Evolutionary conservation across 2,329 filamentous ascomycete species (phyloP).

Genomic region (Alternaria dauci): DNA sequence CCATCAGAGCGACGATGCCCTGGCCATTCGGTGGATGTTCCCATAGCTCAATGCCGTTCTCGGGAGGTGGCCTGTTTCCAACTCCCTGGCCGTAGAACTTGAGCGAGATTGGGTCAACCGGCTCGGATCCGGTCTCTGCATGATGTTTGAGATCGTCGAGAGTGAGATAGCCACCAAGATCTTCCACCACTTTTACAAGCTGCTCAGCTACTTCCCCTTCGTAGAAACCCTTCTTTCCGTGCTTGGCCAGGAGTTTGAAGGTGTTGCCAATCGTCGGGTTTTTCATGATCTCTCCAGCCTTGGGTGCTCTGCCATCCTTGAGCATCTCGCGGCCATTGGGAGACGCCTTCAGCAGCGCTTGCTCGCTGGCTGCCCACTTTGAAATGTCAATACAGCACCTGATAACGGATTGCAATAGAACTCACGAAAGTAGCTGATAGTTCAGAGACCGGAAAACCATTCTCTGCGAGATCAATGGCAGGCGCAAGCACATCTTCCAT

Average conservation of each 20-base stretch:
- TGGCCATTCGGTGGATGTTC: constrained; percentile 97
- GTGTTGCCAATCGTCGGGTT: constrained; percentile 83
- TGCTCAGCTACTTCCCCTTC: constrained; percentile 81
- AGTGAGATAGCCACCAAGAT: constrained; percentile 79
- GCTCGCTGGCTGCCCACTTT: constrained; percentile 77
- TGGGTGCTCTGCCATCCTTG: constrained; percentile 78
- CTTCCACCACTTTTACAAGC: constrained; percentile 78
- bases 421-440: constrained; percentile 73
- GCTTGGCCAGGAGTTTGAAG: constrained; percentile 77
- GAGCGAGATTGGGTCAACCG: constrained; percentile 85
- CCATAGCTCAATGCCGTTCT: constrained; percentile 80
- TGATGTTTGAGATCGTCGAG: constrained; percentile 84
- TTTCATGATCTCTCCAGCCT: constrained; percentile 85
- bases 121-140: constrained; percentile 74
- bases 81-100: constrained; percentile 75
- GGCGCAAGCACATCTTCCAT: constrained; percentile 81
- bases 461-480: constrained; percentile 84
- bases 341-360: constrained; percentile 72
- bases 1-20: constrained; percentile 93
- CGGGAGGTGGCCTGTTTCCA: constrained; percentile 52
- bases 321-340: constrained; percentile 89
- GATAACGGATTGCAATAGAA: constrained; percentile 17
- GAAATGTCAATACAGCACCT: constrained; percentile 11
- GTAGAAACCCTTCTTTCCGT: constrained; percentile 94
- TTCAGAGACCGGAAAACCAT: constrained; percentile 90